A percentile compares a stretch with the other conserved stretches of the same genome.
Evolutionary conservation across 2,329 filamentous ascomycete species (phyloP).

Genomic region (Paecilomyces niveus): DNA sequence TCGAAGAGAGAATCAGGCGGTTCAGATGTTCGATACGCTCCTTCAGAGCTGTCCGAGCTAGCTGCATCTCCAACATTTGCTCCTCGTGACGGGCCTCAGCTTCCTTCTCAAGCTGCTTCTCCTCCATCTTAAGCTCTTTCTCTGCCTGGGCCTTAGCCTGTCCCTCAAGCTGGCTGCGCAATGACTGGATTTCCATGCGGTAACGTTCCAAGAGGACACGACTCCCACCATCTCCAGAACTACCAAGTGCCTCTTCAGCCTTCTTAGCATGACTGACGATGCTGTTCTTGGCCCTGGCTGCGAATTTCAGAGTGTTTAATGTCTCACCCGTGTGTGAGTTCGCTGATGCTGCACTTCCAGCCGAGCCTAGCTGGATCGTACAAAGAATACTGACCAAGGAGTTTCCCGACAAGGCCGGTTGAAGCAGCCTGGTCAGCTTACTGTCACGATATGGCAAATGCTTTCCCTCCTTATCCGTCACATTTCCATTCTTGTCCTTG

Average conservation of each 20-base stretch:
- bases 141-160: slow-evolving; percentile 64
- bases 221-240: slow-evolving; percentile 71
- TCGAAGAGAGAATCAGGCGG: slow-evolving; percentile 87
- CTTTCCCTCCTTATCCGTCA: slow-evolving; percentile 73
- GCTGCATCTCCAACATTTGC: slow-evolving; percentile 97
- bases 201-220: slow-evolving; percentile 87
- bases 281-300: slow-evolving; percentile 92
- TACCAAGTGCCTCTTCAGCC: slow-evolving; percentile 78
- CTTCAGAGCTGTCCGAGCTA: slow-evolving; percentile 89
- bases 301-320: slow-evolving; percentile 93
- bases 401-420: slow-evolving; percentile 85
- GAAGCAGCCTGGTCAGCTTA: slow-evolving; percentile 87
- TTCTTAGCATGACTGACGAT: slow-evolving; percentile 96
- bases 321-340: slow-evolving; percentile 80
- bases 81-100: slow-evolving; percentile 85
- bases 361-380: slow-evolving; percentile 83
- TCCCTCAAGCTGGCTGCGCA: slow-evolving; percentile 73
- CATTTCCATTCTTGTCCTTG: slow-evolving; percentile 72
- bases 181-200: slow-evolving; percentile 80
- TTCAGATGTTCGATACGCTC: slow-evolving; percentile 97
- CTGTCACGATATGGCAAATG: slow-evolving; percentile 96
- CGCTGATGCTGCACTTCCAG: slow-evolving; percentile 61
- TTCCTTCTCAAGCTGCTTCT: slow-evolving; percentile 73
- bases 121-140: slow-evolving; percentile 56
- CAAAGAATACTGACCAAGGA: slow-evolving; percentile 96